Percentiles rank a stretch among this genome's conserved stretches.
Evolutionary conservation across 371 early-diverging fungal genomes (phyloP).

Genomic region (Mucor indicus): DNA sequence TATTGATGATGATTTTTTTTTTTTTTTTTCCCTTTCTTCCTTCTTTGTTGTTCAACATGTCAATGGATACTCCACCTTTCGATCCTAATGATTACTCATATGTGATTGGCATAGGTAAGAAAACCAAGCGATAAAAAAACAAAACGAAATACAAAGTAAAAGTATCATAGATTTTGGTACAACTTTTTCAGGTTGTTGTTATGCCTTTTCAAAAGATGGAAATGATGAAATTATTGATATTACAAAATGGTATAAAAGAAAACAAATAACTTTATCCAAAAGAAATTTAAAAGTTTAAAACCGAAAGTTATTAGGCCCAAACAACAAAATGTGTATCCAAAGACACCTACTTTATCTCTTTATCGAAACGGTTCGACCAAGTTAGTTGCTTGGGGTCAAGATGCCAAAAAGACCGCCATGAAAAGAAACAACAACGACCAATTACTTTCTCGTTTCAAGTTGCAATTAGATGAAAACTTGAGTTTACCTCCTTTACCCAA

Average conservation of each 20-base stretch:
- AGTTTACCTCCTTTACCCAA: constrained; percentile 29
- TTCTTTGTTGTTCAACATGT: constrained; percentile 2
- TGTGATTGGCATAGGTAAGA: constrained; percentile 47
- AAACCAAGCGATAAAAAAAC: too few species aligned
- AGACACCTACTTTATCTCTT: constrained; percentile 42
- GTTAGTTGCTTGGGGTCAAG: constrained; percentile 48
- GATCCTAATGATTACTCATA: constrained; percentile 45
- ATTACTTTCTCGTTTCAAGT: constrained; percentile 41
- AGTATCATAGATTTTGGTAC: constrained; percentile 56
- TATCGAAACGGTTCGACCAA: constrained; percentile 46
- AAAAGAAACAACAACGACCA: constrained; percentile 39
- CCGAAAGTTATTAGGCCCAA: constrained; percentile 27
- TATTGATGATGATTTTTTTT: too few species aligned
- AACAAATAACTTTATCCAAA: background rate
- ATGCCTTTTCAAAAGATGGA: constrained; percentile 48
- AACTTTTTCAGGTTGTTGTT: constrained; percentile 53
- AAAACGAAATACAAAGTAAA: too few species aligned
- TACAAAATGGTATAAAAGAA: constrained; percentile 36
- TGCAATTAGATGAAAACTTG: constrained; percentile 44
- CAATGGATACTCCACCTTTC: constrained; percentile 36
- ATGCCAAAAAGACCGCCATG: constrained; percentile 38
- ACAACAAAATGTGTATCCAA: constrained; percentile 48
- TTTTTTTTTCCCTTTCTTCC: background rate
- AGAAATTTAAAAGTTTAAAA: too few species aligned
- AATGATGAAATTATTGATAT: constrained; percentile 50